A percentile compares a stretch with the other conserved stretches of the same genome.
These are phyloP conservation scores for Cercospora sesami DNA, from an alignment of 2,329 filamentous ascomycete genomes.

Conservation along the genomic window DNA sequence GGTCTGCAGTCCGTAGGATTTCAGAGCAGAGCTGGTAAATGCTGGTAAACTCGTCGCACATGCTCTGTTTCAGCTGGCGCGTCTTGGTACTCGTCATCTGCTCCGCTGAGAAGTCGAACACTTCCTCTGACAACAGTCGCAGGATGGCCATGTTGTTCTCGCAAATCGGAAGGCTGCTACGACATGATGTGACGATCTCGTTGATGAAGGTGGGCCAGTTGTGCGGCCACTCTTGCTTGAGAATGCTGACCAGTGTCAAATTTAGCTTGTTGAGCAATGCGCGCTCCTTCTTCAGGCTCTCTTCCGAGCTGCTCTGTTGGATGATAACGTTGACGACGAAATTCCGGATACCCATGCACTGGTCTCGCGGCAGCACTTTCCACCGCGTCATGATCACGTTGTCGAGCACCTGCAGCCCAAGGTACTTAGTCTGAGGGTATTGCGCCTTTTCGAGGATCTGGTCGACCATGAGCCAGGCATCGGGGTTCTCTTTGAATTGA, in stretches of 20 bases:
- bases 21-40: conserved; percentile 98
- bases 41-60: conserved; percentile 97
- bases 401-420: conserved; percentile 94
- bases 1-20: conserved; percentile 84
- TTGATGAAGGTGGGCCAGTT: conserved; percentile 99
- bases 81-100: conserved; percentile 99
- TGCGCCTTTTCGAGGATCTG: conserved; percentile 92
- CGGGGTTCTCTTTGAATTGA: conserved; percentile 98
- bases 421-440: conserved; percentile 95
- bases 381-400: conserved; percentile 98
- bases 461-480: conserved; percentile 96
- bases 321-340: conserved; percentile 99
- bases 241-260: conserved; percentile 90
- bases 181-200: conserved; percentile 95
- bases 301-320: conserved; percentile 85
- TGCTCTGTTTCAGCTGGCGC: conserved; percentile 92
- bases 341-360: conserved; percentile 97
- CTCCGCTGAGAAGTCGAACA: conserved; percentile 98
- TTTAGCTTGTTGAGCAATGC: conserved; percentile 98
- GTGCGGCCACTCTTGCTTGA: conserved; percentile 99
- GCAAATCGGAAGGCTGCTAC: conserved; percentile 93
- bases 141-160: conserved; percentile 99
- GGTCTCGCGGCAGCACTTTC: conserved; percentile 94
- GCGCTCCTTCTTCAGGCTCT: conserved; percentile 78
- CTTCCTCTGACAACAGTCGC: conserved; percentile 91